phyloP scores from a whole-genome alignment of 2,329 filamentous ascomycete species.

The Diplodia sapinea region DNA sequence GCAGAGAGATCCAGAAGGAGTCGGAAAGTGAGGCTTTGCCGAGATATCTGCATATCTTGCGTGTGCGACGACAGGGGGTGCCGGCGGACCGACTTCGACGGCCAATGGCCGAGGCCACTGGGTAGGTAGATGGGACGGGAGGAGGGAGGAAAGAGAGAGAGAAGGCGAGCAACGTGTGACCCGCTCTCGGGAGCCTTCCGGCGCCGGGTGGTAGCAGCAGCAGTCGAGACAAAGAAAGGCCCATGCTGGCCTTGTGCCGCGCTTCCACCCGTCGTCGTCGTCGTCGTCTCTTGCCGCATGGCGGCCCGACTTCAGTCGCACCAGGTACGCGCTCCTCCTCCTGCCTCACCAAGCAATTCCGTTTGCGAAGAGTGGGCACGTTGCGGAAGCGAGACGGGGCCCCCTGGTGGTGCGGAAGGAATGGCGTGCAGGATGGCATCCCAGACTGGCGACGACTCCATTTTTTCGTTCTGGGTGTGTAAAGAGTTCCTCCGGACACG shows the following conservation, averaged over 20 bases:
- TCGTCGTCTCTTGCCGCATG: neutral
- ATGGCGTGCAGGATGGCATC: neutral
- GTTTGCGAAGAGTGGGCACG: neutral
- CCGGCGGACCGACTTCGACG: neutral
- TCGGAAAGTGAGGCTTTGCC: neutral
- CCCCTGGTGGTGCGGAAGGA: neutral
- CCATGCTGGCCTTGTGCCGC: neutral
- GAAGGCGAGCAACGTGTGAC: neutral
- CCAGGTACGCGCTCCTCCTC: neutral
- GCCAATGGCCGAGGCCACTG: neutral
- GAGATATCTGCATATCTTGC: neutral
- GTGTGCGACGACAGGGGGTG: neutral
- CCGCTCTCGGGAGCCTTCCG: constrained; percentile 12
- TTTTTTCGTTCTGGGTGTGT: neutral
- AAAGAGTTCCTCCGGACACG: neutral
- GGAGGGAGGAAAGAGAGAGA: neutral
- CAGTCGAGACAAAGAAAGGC: neutral
- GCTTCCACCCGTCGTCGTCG: neutral
- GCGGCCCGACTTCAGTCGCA: constrained; percentile 1
- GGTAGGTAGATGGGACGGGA: neutral
- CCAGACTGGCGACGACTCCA: too few species aligned
- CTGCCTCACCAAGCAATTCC: neutral
- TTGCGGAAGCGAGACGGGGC: neutral
- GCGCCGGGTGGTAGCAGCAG: neutral
- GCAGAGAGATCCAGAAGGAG: neutral